Evolutionary conservation across 352 stramenopile species (phyloP), one percentile per base, ranked within the genome.

Genomic region (Globisporangium apiculatum): DNA sequence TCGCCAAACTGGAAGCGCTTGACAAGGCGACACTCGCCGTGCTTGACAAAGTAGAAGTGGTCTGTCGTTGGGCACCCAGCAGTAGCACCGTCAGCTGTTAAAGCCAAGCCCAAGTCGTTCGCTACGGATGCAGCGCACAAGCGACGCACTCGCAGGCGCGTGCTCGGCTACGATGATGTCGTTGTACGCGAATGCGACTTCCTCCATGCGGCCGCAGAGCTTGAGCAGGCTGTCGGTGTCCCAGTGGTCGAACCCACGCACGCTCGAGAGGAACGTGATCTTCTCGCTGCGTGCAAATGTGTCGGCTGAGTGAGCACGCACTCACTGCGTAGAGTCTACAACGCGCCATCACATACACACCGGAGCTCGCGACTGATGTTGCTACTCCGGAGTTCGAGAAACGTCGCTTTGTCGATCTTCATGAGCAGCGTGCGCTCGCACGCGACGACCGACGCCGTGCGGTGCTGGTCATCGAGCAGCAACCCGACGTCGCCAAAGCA

Each of bases 401-500:
- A 90, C 1, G 73, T 74, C 5, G 83, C 72, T 10, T 72, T 71
- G 55, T 88, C 78, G 48, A 90, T 85, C 42, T 87, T 80, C 69
- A 88, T 84, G 53, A 86, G 78, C 53, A 90, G 65, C 10, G 76
- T 78, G 45, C 69, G 79, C 60, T 91, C 80, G 15, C 71, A 76
- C 9, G 80, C 80, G 35, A 91, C 69, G 18, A 91, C 76, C 7
- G 76, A 84, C 3, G 80, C 80, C 17, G 80, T 91, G 9, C 80
- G 78, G 12, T 74, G 66, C 46, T 86, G 75, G 31, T 86, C 75
- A 51, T 60, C 70, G 4, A 77, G 72, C 15, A 90, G 62, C 37
- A 91, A 24, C 0, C 80, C 80, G 17, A 87, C 74, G 46, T 91
- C 80, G 2, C 80, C 80, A 55, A 91, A 91, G 31, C 80, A 84